Evolutionary conservation across 2,329 filamentous ascomycete species (phyloP).

Genomic region (Paradendryphiella salina): DNA sequence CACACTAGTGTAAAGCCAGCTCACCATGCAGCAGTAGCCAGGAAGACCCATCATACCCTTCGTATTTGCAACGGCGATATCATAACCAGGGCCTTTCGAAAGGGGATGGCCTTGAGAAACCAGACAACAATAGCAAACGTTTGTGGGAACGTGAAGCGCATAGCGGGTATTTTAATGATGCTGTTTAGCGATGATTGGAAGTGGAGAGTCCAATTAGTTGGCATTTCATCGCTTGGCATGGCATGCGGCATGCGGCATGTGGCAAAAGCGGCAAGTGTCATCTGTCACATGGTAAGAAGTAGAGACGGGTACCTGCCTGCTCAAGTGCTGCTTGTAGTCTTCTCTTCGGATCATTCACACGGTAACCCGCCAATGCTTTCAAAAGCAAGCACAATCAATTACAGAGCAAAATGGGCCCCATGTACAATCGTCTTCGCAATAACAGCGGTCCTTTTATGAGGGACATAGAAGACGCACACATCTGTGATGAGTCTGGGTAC

Average conservation of each 20-base stretch:
- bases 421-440: too few species aligned
- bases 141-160: conserved; percentile 7
- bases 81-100: neutral
- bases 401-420: neutral
- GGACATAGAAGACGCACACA: too few species aligned
- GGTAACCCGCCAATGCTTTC: neutral
- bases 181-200: conserved; percentile 1
- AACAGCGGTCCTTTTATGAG: too few species aligned
- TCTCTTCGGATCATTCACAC: neutral
- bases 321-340: conserved; percentile 7
- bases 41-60: conserved; percentile 7
- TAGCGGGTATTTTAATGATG: neutral
- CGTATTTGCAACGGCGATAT: conserved; percentile 6
- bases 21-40: conserved; percentile 20
- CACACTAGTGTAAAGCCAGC: conserved; percentile 17
- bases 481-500: neutral
- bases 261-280: conserved; percentile 8
- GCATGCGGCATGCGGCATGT: conserved; percentile 5
- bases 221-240: conserved; percentile 18
- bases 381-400: neutral
- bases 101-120: neutral
- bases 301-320: conserved; percentile 25
- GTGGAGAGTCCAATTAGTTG: conserved; percentile 17
- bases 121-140: neutral
- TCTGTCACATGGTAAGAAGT: conserved; percentile 20